These are phyloP conservation scores for Anisodus tanguticus DNA, from an alignment of 257 asterid genomes.

Conservation along the genomic window DNA sequence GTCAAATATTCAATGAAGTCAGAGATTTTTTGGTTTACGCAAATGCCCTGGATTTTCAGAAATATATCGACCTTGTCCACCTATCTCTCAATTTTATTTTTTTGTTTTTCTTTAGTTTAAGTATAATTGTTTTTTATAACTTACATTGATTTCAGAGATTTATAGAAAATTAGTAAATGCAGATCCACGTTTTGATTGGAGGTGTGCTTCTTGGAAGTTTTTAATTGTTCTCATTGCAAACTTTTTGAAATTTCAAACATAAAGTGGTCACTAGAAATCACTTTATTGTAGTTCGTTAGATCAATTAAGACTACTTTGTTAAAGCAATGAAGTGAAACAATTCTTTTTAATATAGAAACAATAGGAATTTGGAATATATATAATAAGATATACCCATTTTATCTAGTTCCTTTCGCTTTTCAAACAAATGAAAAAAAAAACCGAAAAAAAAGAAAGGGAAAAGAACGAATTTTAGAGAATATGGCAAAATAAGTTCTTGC, in stretches of 20 bases:
- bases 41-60: background rate
- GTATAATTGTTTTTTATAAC: no score
- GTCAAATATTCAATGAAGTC: background rate
- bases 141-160: constrained; percentile 26
- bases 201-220: background rate
- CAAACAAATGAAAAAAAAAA: no score
- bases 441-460: no score
- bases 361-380: no score
- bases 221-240: background rate
- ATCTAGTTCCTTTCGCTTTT: no score
- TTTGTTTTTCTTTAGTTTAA: no score
- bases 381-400: no score
- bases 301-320: background rate
- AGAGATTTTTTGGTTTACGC: background rate
- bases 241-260: background rate
- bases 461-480: no score
- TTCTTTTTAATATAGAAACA: background rate
- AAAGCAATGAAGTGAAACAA: background rate
- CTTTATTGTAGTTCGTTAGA: no score
- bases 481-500: no score
- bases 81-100: background rate
- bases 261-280: background rate
- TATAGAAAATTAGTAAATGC: background rate
- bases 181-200: background rate
- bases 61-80: background rate